Conservation (phyloP, 176 grass and related monocot genomes). For the Puya raimondii region DNA sequence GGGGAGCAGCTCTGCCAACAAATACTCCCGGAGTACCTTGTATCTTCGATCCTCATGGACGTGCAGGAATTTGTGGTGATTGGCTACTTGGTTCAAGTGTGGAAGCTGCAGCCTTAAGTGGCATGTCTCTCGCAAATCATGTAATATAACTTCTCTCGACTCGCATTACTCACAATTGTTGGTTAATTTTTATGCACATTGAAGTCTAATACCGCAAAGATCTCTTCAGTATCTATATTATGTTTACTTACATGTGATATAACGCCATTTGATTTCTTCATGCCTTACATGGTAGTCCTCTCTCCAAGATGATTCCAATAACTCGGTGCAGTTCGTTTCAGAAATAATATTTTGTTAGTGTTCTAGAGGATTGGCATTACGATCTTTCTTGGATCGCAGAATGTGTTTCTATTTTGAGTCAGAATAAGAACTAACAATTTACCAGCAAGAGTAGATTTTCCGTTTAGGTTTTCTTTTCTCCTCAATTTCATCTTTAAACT, state of each 20-base stretch:
- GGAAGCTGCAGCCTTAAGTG: slow-evolving; percentile 70
- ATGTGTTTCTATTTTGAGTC: too few relatives aligned
- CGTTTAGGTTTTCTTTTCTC: neutral
- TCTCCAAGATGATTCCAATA: too few relatives aligned
- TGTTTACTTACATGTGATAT: too few relatives aligned
- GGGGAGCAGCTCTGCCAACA: slow-evolving; percentile 81
- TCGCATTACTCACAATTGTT: neutral
- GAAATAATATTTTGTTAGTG: too few relatives aligned
- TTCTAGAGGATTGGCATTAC: neutral
- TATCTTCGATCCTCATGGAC: slow-evolving; percentile 78
- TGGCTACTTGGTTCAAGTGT: slow-evolving; percentile 86
- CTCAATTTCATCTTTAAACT: neutral
- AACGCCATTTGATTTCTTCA: too few relatives aligned
- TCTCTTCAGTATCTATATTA: too few relatives aligned
- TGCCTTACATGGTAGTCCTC: too few relatives aligned
- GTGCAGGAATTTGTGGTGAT: slow-evolving; percentile 96
- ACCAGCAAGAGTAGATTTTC: neutral
- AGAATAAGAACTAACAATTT: neutral
- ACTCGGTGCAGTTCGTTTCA: too few relatives aligned
- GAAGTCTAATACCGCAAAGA: neutral
- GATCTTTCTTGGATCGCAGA: neutral
- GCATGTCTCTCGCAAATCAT: slow-evolving; percentile 77
- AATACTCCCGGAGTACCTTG: slow-evolving; percentile 69
- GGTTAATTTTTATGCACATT: neutral
- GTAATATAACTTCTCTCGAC: slow-evolving; percentile 21